These are phyloP conservation scores for Pseudodiploospora longispora DNA, from an alignment of 2,329 filamentous ascomycete genomes.

Conservation along the genomic window DNA sequence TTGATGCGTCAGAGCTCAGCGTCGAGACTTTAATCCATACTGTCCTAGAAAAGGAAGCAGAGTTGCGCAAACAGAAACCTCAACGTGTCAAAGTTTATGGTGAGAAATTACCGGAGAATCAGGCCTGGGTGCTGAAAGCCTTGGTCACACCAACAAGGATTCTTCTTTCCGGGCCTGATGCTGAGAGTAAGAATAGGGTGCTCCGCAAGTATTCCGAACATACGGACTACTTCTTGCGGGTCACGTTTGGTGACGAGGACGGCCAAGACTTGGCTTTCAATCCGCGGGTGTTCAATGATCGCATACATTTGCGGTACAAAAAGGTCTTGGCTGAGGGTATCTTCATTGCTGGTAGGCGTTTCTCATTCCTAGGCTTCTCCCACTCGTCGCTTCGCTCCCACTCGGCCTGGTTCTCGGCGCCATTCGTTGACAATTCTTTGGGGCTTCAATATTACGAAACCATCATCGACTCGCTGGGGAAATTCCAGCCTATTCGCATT, in stretches of 20 bases:
- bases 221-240: slow-evolving; percentile 58
- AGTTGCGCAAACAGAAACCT: slow-evolving; percentile 20
- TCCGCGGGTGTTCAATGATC: slow-evolving; percentile 33
- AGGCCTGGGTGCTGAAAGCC: slow-evolving; percentile 46
- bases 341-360: slow-evolving; percentile 53
- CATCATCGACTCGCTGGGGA: slow-evolving; percentile 41
- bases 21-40: slow-evolving; percentile 30
- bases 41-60: slow-evolving; percentile 32
- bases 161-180: slow-evolving; percentile 51
- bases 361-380: slow-evolving; percentile 67
- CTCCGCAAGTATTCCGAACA: slow-evolving; percentile 55
- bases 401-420: slow-evolving; percentile 55
- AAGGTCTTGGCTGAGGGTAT: slow-evolving; percentile 51
- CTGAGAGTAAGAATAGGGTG: slow-evolving; percentile 62
- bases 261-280: slow-evolving; percentile 56
- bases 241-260: slow-evolving; percentile 68
- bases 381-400: slow-evolving; percentile 69
- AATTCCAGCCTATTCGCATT: slow-evolving; percentile 42
- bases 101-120: slow-evolving; percentile 24
- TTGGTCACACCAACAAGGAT: slow-evolving; percentile 53
- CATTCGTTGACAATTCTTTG: slow-evolving; percentile 31
- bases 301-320: slow-evolving; percentile 53
- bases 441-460: slow-evolving; percentile 26
- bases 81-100: slow-evolving; percentile 19
- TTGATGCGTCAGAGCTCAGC: slow-evolving; percentile 33